Conservation (phyloP, 176 grass and related monocot genomes). For the Aegilops longissima region DNA sequence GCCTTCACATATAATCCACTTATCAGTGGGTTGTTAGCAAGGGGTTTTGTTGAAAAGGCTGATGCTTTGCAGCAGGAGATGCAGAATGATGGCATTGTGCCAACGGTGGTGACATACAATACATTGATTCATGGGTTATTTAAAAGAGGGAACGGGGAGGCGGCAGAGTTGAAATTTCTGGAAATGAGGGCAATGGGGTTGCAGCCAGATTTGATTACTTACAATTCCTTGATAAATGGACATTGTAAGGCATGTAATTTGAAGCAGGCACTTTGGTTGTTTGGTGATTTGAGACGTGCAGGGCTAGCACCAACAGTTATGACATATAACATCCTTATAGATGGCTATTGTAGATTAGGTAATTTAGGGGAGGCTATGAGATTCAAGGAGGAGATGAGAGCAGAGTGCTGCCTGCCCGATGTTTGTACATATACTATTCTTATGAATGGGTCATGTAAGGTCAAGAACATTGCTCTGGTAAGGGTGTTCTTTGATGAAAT, state of each 20-base stretch:
- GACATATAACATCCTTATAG: constrained; percentile 74
- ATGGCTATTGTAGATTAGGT: constrained; percentile 73
- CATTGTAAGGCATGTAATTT: constrained; percentile 57
- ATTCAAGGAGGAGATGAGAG: constrained; percentile 67
- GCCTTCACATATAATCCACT: constrained; percentile 72
- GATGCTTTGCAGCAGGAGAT: constrained; percentile 56
- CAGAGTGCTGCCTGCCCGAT: constrained; percentile 51
- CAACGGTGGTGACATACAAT: constrained; percentile 69
- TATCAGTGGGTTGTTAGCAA: constrained; percentile 52
- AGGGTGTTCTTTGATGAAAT: constrained; percentile 79
- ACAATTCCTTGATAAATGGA: constrained; percentile 69
- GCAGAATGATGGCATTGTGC: constrained; percentile 47
- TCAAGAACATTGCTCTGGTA: constrained; percentile 57
- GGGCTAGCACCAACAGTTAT: constrained; percentile 45
- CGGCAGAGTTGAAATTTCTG: constrained; percentile 48
- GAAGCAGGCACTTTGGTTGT: constrained; percentile 48
- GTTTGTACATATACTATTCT: constrained; percentile 84
- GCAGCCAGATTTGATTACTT: constrained; percentile 52
- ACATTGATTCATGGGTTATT: constrained; percentile 62
- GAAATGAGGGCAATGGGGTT: constrained; percentile 71
- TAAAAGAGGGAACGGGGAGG: constrained; percentile 47
- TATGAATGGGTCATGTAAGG: constrained; percentile 69
- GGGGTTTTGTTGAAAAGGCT: constrained; percentile 48
- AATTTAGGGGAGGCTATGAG: constrained; percentile 54
- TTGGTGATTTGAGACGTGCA: constrained; percentile 58